These are phyloP conservation scores for Cryphonectria carpinicola DNA, from an alignment of 2,329 filamentous ascomycete species.

Conservation along the genomic window DNA sequence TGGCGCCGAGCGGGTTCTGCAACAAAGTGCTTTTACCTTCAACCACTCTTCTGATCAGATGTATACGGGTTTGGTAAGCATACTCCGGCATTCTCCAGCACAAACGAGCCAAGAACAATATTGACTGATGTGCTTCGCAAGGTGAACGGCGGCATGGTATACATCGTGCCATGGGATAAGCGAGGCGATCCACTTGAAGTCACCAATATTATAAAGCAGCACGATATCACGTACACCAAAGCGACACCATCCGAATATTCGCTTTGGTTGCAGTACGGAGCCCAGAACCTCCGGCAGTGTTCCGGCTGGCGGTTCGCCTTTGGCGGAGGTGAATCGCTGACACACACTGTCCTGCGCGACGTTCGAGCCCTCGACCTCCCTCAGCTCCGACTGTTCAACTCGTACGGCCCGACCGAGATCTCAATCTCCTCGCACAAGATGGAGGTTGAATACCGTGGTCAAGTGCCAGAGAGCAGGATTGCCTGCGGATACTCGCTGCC, in stretches of 20 bases:
- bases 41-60: neutral
- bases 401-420: conserved; percentile 21
- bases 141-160: neutral
- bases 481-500: conserved; percentile 47
- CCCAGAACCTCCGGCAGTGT: neutral
- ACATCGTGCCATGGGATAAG: neutral
- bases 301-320: conserved; percentile 35
- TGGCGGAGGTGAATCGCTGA: conserved; percentile 38
- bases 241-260: neutral
- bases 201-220: neutral
- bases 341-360: neutral
- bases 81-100: neutral
- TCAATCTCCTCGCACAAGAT: conserved; percentile 9
- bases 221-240: neutral
- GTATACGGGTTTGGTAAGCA: neutral
- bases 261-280: neutral
- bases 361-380: neutral
- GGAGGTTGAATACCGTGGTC: neutral
- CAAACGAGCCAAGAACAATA: neutral
- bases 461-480: conserved; percentile 30
- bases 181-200: neutral
- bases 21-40: conserved; percentile 42
- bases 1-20: conserved; percentile 33
- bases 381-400: conserved; percentile 18
- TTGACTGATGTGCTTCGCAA: neutral